Evolutionary conservation across 1,139 yeast genomes (phyloP).

Genomic region (Blastobotrys serpentis): DNA sequence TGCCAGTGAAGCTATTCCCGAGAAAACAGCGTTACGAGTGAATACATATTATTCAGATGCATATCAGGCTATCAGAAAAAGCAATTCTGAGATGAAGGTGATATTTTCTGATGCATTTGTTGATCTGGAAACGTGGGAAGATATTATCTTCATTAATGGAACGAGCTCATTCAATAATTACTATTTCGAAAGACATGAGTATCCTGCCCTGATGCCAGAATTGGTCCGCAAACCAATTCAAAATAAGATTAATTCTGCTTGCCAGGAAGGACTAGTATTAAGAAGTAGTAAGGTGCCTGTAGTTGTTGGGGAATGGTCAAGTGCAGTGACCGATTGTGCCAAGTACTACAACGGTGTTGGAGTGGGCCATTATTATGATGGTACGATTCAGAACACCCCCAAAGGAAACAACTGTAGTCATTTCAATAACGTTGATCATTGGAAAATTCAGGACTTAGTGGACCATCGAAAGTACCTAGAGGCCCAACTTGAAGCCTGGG

Average conservation of each 20-base stretch:
- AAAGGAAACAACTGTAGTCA: conserved; percentile 62
- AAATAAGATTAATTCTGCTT: conserved; percentile 3
- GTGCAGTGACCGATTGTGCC: conserved; percentile 90
- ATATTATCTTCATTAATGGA: not conserved
- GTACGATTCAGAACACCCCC: conserved; percentile 48
- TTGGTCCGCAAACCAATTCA: not conserved
- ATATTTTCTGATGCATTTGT: not conserved
- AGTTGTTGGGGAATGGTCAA: conserved; percentile 87
- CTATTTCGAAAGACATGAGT: conserved; percentile 6
- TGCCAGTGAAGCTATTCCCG: conserved; percentile 73
- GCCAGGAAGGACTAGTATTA: not conserved
- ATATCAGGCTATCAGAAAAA: not conserved
- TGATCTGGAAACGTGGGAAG: not conserved
- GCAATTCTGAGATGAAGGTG: not conserved
- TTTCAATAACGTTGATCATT: conserved; percentile 52
- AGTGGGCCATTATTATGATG: conserved; percentile 81
- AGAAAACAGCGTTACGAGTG: not conserved
- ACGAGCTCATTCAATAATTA: not conserved
- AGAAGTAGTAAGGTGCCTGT: not conserved
- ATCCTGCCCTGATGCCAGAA: conserved; percentile 7
- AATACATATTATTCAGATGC: not conserved
- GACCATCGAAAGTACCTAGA: conserved; percentile 71
- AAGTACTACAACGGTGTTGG: conserved; percentile 89
- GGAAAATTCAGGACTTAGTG: conserved; percentile 57
- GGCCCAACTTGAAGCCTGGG: conserved; percentile 86